Conservation (phyloP, 495 filamentous ascomycete species). For the Penicillium ochrochloron region DNA sequence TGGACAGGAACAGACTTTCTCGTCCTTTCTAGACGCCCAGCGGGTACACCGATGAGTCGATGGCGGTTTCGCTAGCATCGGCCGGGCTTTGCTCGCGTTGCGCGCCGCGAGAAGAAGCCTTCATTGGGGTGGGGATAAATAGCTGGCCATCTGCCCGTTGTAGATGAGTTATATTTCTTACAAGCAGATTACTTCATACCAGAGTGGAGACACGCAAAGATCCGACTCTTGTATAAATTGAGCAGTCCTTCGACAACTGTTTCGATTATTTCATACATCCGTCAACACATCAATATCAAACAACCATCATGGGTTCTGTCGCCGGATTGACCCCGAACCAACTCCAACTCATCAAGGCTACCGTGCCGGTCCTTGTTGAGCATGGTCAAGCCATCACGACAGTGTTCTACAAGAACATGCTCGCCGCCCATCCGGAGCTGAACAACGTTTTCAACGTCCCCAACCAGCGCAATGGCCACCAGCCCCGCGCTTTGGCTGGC, state of each 20-base stretch:
- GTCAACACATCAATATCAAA: background rate
- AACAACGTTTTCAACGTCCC: conserved; percentile 69
- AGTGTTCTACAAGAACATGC: conserved; percentile 71
- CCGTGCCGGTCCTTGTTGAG: conserved; percentile 59
- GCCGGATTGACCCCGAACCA: conserved; percentile 36
- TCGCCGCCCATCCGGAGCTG: conserved; percentile 63
- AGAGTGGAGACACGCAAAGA: background rate
- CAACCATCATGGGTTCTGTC: conserved; percentile 25
- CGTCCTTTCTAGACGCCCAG: conserved; percentile 15
- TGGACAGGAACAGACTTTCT: background rate
- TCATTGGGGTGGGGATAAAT: conserved; percentile 8
- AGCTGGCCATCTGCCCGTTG: background rate
- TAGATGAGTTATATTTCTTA: background rate
- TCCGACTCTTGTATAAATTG: background rate
- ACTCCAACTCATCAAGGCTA: conserved; percentile 48
- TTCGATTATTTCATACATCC: background rate
- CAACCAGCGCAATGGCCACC: conserved; percentile 67
- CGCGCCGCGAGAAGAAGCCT: background rate
- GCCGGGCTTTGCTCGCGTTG: background rate
- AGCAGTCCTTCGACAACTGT: background rate
- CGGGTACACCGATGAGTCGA: conserved; percentile 1
- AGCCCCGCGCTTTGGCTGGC: conserved; percentile 66
- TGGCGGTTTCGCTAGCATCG: background rate
- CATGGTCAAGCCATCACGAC: conserved; percentile 69
- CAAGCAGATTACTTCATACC: background rate